phyloP scores from a whole-genome alignment of 1,284 basidiomycete genomes.

The Ganoderma resinaceum region DNA sequence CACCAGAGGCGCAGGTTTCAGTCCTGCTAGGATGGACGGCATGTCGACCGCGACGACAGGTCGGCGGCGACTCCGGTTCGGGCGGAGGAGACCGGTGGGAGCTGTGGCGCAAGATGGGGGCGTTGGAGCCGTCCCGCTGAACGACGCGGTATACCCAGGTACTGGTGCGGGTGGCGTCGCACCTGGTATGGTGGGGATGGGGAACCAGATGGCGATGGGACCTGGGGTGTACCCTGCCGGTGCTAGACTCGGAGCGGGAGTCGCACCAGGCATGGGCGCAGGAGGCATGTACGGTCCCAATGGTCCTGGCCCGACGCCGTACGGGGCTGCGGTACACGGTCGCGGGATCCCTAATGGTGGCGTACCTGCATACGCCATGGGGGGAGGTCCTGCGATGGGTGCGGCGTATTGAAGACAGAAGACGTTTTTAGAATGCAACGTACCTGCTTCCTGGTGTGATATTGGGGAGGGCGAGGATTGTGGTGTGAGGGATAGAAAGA shows the following conservation, averaged over 20 bases:
- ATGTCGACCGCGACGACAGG: background rate
- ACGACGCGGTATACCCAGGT: background rate
- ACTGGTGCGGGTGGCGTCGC: background rate
- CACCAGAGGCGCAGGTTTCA: background rate
- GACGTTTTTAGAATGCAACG: too few relatives aligned
- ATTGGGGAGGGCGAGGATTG: background rate
- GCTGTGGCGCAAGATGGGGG: background rate
- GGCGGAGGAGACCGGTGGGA: background rate
- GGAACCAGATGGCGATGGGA: background rate
- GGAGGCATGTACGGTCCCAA: background rate
- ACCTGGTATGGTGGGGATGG: background rate
- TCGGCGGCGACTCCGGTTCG: background rate
- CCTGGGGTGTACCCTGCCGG: background rate
- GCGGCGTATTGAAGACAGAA: background rate
- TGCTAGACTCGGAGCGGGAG: background rate
- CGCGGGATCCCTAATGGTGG: background rate
- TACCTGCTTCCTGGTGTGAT: background rate
- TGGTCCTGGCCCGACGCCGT: background rate
- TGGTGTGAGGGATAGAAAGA: background rate
- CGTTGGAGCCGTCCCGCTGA: background rate
- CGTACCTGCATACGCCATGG: background rate
- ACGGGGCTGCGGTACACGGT: background rate
- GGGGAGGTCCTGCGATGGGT: background rate
- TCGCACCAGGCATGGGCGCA: background rate
- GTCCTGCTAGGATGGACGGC: background rate